phyloP scores from a whole-genome alignment of 805 yeast genomes.

The Grigorovia jiainica region DNA sequence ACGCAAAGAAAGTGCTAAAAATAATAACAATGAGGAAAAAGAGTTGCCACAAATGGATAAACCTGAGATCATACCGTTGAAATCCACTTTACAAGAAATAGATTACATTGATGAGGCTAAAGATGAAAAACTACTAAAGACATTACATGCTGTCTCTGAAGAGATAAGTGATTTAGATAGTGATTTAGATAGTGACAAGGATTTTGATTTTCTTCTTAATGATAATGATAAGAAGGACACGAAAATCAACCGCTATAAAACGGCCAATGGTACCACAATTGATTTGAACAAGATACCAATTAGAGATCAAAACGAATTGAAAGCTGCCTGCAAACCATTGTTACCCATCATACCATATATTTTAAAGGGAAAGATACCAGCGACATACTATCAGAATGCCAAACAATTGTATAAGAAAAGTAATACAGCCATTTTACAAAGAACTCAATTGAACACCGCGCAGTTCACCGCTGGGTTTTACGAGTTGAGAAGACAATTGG shows the following conservation, averaged over 20 bases:
- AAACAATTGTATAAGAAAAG: slow-evolving; percentile 33
- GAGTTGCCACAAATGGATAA: no score
- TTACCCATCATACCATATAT: slow-evolving; percentile 31
- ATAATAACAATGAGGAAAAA: no score
- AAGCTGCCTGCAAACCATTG: slow-evolving; percentile 27
- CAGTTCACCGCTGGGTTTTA: slow-evolving; percentile 47
- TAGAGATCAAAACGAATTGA: background rate
- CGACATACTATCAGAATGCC: slow-evolving; percentile 45
- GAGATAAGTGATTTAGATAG: no score
- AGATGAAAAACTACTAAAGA: background rate
- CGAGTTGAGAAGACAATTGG: slow-evolving; percentile 49
- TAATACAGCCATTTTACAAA: slow-evolving; percentile 19
- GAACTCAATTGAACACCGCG: background rate
- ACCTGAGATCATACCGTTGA: no score
- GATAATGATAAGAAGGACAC: background rate
- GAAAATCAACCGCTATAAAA: no score
- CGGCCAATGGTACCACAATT: background rate
- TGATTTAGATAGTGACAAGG: background rate
- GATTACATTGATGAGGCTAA: no score
- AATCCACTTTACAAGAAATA: no score
- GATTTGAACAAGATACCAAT: background rate
- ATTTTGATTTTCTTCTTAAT: background rate
- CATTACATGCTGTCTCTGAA: no score
- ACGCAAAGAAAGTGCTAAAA: no score
- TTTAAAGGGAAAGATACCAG: slow-evolving; percentile 36